Percentiles rank a stretch among this genome's conserved stretches.
Conservation (phyloP, 495 filamentous ascomycete species). For the Hypomontagnella submonticulosa region DNA sequence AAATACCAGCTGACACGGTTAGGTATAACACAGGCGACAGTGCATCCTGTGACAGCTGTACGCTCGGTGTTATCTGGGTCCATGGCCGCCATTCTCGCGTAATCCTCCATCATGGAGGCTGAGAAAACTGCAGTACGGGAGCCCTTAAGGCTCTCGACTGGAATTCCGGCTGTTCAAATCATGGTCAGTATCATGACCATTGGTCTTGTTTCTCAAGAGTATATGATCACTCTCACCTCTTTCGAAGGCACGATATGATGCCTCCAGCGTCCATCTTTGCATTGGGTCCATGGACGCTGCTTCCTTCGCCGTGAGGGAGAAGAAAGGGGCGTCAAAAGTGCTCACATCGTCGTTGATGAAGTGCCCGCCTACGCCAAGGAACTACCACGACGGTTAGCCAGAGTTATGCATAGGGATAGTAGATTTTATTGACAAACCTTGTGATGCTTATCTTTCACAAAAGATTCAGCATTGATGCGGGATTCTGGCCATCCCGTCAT, state of each 20-base stretch:
- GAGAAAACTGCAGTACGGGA: slow-evolving; percentile 36
- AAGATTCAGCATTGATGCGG: slow-evolving; percentile 43
- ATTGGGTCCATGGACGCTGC: slow-evolving; percentile 52
- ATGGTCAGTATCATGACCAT: slow-evolving; percentile 5
- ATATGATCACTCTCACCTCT: slow-evolving; percentile 33
- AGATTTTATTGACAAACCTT: slow-evolving; percentile 5
- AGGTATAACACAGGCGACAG: slow-evolving; percentile 1
- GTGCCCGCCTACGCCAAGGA: slow-evolving; percentile 39
- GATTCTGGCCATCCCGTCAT: slow-evolving; percentile 50
- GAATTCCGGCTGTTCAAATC: slow-evolving; percentile 43
- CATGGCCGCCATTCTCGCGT: slow-evolving; percentile 20
- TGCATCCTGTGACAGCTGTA: slow-evolving; percentile 10
- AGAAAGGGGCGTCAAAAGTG: slow-evolving; percentile 64
- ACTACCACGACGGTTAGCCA: slow-evolving; percentile 3
- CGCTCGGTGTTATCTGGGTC: slow-evolving; percentile 32
- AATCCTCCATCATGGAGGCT: slow-evolving; percentile 41
- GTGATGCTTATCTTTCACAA: slow-evolving; percentile 25
- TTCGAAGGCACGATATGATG: slow-evolving; percentile 63
- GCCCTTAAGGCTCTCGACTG: slow-evolving; percentile 26
- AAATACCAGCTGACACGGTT: slow-evolving; percentile 33
- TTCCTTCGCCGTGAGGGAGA: slow-evolving; percentile 64
- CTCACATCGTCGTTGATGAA: slow-evolving; percentile 55
- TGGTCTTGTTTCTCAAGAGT: background rate
- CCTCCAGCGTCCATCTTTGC: slow-evolving; percentile 58
- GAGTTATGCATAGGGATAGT: background rate